These are phyloP conservation scores for Umbellularia californica DNA, from an alignment of 164 flowering plant species.

Conservation along the genomic window DNA sequence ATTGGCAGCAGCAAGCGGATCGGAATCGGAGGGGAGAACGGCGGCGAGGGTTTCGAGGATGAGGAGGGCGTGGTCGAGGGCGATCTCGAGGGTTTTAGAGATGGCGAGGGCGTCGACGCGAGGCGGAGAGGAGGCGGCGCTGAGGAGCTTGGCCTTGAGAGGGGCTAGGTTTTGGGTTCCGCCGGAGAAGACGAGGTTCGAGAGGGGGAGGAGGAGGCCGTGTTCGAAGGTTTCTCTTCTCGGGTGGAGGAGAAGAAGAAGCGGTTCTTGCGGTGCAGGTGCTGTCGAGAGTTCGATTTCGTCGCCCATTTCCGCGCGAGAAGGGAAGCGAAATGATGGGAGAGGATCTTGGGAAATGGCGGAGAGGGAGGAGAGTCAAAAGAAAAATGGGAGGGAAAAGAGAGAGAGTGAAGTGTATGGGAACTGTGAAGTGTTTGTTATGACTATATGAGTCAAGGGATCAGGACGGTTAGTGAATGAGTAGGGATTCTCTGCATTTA, in stretches of 20 bases:
- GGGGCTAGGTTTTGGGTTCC: conserved; percentile 57
- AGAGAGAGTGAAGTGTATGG: too few species aligned
- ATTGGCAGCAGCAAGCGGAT: conserved; percentile 39
- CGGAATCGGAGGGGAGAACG: conserved; percentile 52
- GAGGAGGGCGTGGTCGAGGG: conserved; percentile 64
- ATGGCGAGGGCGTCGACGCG: conserved; percentile 42
- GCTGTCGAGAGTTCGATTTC: conserved; percentile 35
- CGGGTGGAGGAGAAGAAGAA: conserved; percentile 32
- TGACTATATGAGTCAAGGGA: too few species aligned
- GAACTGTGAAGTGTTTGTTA: too few species aligned
- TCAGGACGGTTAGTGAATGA: too few species aligned
- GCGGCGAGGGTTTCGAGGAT: conserved; percentile 72
- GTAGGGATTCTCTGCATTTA: too few species aligned
- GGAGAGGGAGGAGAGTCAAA: too few species aligned
- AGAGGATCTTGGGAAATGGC: too few species aligned
- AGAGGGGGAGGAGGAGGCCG: conserved; percentile 82
- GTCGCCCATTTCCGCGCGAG: conserved; percentile 16
- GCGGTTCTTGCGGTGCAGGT: conserved; percentile 14
- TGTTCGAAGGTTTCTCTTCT: conserved; percentile 88
- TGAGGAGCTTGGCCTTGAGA: conserved; percentile 44
- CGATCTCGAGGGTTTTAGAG: conserved; percentile 63
- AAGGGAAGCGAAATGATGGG: not conserved
- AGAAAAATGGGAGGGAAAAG: too few species aligned
- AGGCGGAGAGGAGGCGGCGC: conserved; percentile 5
- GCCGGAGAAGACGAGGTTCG: conserved; percentile 81